Percentiles rank a stretch among this genome's conserved stretches.
These are phyloP conservation scores for Manihot esculenta DNA, from an alignment of 441 rosid species.

Conservation along the genomic window DNA sequence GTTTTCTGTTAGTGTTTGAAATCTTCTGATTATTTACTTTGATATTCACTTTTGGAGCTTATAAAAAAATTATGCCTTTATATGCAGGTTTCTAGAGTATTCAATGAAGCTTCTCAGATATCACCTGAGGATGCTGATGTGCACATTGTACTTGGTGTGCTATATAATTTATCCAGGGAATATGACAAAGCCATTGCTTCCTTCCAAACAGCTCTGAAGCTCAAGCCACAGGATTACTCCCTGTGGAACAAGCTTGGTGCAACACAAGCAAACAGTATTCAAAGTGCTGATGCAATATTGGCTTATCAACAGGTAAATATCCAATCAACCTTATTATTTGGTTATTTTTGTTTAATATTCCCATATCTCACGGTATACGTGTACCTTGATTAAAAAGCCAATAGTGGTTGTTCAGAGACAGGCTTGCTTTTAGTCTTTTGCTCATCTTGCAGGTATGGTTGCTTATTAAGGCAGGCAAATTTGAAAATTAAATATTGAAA, in stretches of 20 bases:
- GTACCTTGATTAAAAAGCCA: background rate
- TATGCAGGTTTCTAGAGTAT: conserved; percentile 64
- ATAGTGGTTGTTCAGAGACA: background rate
- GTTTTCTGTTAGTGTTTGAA: background rate
- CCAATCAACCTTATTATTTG: background rate
- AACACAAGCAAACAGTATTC: conserved; percentile 97
- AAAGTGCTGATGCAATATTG: conserved; percentile 94
- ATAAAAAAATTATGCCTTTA: conserved; percentile 13
- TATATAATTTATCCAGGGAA: conserved; percentile 87
- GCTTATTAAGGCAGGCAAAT: background rate
- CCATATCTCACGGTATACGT: background rate
- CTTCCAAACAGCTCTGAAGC: conserved; percentile 78
- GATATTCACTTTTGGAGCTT: too few relatives aligned
- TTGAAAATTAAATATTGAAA: too few relatives aligned
- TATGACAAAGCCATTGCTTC: conserved; percentile 87
- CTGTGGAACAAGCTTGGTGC: conserved; percentile 99
- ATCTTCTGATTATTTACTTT: background rate
- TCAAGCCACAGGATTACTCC: conserved; percentile 95
- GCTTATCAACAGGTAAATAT: conserved; percentile 85
- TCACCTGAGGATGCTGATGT: conserved; percentile 97
- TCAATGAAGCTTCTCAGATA: conserved; percentile 82
- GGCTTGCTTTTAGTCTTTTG: background rate
- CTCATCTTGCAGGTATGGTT: background rate
- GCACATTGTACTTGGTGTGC: conserved; percentile 89
- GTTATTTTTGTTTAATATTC: background rate